Evolutionary conservation across 345 rosid species (phyloP).

Genomic region (Linum tenue): DNA sequence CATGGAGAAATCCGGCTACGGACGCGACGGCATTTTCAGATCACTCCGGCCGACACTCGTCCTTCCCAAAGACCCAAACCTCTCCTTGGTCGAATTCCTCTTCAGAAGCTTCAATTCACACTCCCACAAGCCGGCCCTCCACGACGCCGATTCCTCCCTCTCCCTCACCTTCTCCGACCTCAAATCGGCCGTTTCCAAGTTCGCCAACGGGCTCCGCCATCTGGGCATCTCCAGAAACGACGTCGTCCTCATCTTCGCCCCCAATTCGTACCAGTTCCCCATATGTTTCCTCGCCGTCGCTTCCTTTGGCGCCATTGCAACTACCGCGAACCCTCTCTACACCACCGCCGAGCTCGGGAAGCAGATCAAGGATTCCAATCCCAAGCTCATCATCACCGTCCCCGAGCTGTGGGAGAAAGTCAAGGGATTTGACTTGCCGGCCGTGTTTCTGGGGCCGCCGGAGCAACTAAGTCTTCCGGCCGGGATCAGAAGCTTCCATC

Average conservation of each 20-base stretch:
- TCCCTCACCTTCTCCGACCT: conserved; percentile 52
- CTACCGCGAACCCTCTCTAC: conserved; percentile 75
- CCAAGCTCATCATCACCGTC: conserved; percentile 57
- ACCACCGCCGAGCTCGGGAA: conserved; percentile 52
- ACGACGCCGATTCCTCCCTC: conserved; percentile 50
- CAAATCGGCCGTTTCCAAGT: conserved; percentile 45
- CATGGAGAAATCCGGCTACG: conserved; percentile 85
- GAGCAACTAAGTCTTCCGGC: background rate
- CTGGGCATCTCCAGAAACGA: conserved; percentile 61
- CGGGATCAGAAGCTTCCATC: conserved; percentile 28
- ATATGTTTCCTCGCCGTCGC: conserved; percentile 61
- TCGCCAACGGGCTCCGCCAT: conserved; percentile 53
- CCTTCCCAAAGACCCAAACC: conserved; percentile 56
- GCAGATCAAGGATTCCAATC: conserved; percentile 57
- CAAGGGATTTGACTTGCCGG: conserved; percentile 47
- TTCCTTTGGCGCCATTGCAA: conserved; percentile 60
- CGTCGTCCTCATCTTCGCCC: conserved; percentile 60
- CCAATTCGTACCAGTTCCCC: conserved; percentile 68
- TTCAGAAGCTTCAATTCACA: conserved; percentile 50
- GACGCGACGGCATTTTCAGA: conserved; percentile 73
- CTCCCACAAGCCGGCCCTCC: conserved; percentile 51
- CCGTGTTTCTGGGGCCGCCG: conserved; percentile 37
- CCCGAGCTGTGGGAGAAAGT: conserved; percentile 53
- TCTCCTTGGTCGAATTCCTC: conserved; percentile 49
- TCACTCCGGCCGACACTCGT: conserved; percentile 50